phyloP scores from a whole-genome alignment of 2,329 filamentous ascomycete genomes.

The Dothistroma septosporum region DNA sequence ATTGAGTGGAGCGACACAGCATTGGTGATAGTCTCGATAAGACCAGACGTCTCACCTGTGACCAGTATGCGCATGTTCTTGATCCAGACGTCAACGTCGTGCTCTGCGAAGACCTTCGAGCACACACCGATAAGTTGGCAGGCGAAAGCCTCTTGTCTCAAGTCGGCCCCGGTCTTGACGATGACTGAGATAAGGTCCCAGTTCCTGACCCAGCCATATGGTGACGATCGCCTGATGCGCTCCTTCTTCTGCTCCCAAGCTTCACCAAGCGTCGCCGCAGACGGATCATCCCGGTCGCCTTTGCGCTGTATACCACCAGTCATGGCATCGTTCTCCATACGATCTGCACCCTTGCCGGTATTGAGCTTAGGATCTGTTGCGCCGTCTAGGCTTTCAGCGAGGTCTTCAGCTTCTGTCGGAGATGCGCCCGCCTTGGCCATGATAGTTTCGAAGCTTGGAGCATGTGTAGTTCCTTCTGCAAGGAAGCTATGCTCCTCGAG shows the following conservation, averaged over 20 bases:
- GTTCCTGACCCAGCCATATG: slow-evolving; percentile 85
- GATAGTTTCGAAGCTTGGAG: slow-evolving; percentile 76
- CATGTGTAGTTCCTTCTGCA: slow-evolving; percentile 60
- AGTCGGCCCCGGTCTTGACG: slow-evolving; percentile 72
- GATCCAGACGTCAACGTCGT: slow-evolving; percentile 74
- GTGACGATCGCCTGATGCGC: slow-evolving; percentile 75
- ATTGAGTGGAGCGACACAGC: slow-evolving; percentile 82
- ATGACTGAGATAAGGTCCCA: slow-evolving; percentile 86
- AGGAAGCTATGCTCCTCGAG: slow-evolving; percentile 82
- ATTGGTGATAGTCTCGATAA: slow-evolving; percentile 85
- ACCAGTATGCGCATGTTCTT: slow-evolving; percentile 84
- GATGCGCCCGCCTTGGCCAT: slow-evolving; percentile 66
- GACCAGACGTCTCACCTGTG: slow-evolving; percentile 75
- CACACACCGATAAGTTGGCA: slow-evolving; percentile 80
- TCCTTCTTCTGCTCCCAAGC: slow-evolving; percentile 82
- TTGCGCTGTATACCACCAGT: slow-evolving; percentile 77
- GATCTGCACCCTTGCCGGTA: slow-evolving; percentile 68
- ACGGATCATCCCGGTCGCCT: slow-evolving; percentile 79
- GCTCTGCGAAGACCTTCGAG: slow-evolving; percentile 75
- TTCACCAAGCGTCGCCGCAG: slow-evolving; percentile 80
- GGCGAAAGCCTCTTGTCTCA: slow-evolving; percentile 80
- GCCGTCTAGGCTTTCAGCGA: slow-evolving; percentile 34
- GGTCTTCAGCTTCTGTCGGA: slow-evolving; percentile 49
- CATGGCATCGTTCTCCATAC: slow-evolving; percentile 88
- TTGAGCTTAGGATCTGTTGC: slow-evolving; percentile 49